Base-by-base conservation (phyloP, 306 rosid genomes). In the Biancaea sappan region DNA sequence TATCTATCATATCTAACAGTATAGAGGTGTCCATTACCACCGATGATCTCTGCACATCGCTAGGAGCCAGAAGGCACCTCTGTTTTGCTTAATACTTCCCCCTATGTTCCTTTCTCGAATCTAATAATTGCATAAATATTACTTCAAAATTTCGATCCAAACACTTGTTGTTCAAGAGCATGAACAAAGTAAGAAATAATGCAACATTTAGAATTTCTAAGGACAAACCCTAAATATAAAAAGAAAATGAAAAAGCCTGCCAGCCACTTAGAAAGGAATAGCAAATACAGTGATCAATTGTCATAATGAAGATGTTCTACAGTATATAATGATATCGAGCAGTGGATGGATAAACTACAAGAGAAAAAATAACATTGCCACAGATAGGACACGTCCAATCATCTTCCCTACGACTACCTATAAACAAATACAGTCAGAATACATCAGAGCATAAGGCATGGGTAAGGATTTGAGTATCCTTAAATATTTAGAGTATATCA, bases 341-440 rank as follows among this genome's bases (percentile, higher is more conserved):
- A 26, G 26, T 5, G 13, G 34, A 25, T 4, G 5, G 60, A 53
- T 48, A 48, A 48, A 48, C 25, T 6, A 8, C n/a, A 1, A 48
- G 54, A 48, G 9, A 19, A 47, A 95, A 95, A 79, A 92, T 95
- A 81, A 92, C 99, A 83, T 95, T 95, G 41, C 98, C 98, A 78
- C 99, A 95, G 71, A 96, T 92, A 61, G 98, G 96, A 72, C 99
- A 95, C 8, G 97, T 95, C 99, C 99, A 95, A 71, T 95, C 99
- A 81, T 95, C 99, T 81, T 95, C 99, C 86, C 99, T 88, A 6
- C 98, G 92, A 83, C 97, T 88, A 69, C 99, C 99, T 95, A 75
- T 66, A 88, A 79, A 74, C 68, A 80, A 21, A 69, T 54, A 35
- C 14, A 68, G 58, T 51, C 15, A 22, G 53, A 76, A 62, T 34